Conservation (phyloP, 768 basidiomycete species). For the Termitomyces sp. region DNA sequence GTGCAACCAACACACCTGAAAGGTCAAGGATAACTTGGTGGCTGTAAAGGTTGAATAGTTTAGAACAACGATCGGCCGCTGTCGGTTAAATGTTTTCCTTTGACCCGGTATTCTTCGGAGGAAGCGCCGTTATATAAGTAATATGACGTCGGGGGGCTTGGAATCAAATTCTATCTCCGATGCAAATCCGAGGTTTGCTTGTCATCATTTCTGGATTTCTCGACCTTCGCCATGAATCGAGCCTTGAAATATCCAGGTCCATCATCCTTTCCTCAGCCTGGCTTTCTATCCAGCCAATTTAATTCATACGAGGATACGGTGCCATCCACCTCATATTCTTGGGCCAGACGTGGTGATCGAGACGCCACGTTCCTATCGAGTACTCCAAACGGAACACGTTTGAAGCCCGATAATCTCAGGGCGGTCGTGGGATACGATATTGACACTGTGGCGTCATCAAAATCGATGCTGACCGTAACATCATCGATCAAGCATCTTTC, state of each 20-base stretch:
- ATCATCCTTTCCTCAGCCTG: not conserved
- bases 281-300: not conserved
- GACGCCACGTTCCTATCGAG: not conserved
- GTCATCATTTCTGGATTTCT: not conserved
- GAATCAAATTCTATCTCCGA: not conserved
- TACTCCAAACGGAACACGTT: not conserved
- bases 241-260: not conserved
- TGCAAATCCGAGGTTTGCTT: not conserved
- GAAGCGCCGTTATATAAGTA: not conserved
- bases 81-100: too few relatives aligned
- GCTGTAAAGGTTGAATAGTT: not conserved
- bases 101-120: too few relatives aligned
- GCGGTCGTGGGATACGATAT: not conserved
- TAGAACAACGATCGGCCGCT: not conserved
- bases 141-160: not conserved
- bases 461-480: not conserved
- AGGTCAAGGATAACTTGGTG: not conserved
- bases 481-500: not conserved
- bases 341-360: not conserved
- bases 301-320: not conserved
- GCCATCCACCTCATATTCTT: not conserved
- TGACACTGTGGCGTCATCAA: not conserved
- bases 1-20: not conserved
- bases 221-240: not conserved
- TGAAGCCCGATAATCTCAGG: not conserved